Evolutionary conservation across 768 basidiomycete species (phyloP), one percentile per base, ranked within the genome.

Genomic region (Coprinellus micaceus): DNA sequence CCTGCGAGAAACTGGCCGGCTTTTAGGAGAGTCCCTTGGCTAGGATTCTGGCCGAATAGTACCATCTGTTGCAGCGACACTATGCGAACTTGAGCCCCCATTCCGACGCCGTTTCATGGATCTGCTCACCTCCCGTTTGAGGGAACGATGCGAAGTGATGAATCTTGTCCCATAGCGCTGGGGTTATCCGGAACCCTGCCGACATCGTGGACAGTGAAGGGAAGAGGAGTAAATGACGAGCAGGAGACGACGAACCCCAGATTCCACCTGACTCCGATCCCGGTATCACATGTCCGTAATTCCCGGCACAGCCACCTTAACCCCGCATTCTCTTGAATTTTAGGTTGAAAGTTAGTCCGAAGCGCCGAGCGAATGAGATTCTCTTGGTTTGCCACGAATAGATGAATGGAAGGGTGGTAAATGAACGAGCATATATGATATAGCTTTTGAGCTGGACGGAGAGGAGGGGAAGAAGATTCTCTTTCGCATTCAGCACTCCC

Each of bases 31-130:
- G 96, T 99, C 0, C 96, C 96, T 68, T 96, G 92, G 53, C 85
- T 88, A 0, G 96, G 95, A 66, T 98, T 91, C 75, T 97, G 94
- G 0, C 96, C 96, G 66, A 99, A 98, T 53, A 90, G 81, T 49
- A 97, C 93, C 95, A 99, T 98, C 74, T 98, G 96, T 71, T 97
- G 91, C 19, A 98, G 78, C 0, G 94, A 97, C 2, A 98, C 95
- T 91, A 64, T 12, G 33, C 21, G 43, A 24, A 25, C 11, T 54
- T 11, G n/a, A 26, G 39, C 11, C 12, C 40, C 33, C 13, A 51
- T 36, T 3, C 24, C 4, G 69, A 81, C 55, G 84, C 84, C 13
- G 88, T 19, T 57, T 10, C 39, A 25, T 51, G 30, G 26, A 28
- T 11, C 12, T 48, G 72, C 84, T 59, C 26, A 90, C 91, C 91